A percentile compares a stretch with the other conserved stretches of the same genome.
These are phyloP conservation scores for Trichoderma lentiforme DNA, from an alignment of 2,329 filamentous ascomycete genomes.

Conservation along the genomic window DNA sequence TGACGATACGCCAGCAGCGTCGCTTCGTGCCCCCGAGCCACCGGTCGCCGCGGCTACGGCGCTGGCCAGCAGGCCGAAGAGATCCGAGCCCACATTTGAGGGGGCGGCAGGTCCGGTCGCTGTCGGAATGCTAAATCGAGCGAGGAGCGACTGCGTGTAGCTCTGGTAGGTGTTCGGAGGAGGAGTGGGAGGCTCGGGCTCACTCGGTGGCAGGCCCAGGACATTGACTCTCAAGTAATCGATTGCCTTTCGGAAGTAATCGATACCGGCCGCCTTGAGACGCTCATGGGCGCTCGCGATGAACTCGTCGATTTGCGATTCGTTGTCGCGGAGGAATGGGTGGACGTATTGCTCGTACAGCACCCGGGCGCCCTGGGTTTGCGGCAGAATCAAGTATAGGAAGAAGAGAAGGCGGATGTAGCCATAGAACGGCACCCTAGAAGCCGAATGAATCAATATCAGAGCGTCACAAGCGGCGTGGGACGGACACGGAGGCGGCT, in stretches of 20 bases:
- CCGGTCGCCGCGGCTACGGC: slow-evolving; percentile 63
- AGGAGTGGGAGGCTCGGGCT: slow-evolving; percentile 36
- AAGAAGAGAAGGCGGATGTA: slow-evolving; percentile 85
- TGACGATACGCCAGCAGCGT: slow-evolving; percentile 21
- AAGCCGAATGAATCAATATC: neutral
- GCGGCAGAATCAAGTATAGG: slow-evolving; percentile 93
- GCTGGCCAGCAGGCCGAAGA: slow-evolving; percentile 73
- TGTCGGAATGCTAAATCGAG: slow-evolving; percentile 78
- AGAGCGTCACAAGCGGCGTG: neutral
- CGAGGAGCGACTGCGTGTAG: slow-evolving; percentile 80
- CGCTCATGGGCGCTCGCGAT: slow-evolving; percentile 79
- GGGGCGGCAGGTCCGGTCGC: slow-evolving; percentile 52
- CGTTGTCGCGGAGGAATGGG: slow-evolving; percentile 84
- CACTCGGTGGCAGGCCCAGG: slow-evolving; percentile 67
- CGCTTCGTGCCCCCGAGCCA: slow-evolving; percentile 36
- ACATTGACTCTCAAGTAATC: slow-evolving; percentile 72
- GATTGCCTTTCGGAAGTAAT: slow-evolving; percentile 69
- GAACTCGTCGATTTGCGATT: slow-evolving; percentile 83
- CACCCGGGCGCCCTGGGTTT: slow-evolving; percentile 86
- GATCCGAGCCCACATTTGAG: slow-evolving; percentile 52
- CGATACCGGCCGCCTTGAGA: slow-evolving; percentile 70
- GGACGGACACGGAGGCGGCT: neutral
- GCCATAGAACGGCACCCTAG: slow-evolving; percentile 85
- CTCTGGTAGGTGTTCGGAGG: slow-evolving; percentile 46
- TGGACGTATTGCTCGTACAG: slow-evolving; percentile 84